Conservation (phyloP, 2,329 filamentous ascomycete species). For the Teratosphaeria destructans region DNA sequence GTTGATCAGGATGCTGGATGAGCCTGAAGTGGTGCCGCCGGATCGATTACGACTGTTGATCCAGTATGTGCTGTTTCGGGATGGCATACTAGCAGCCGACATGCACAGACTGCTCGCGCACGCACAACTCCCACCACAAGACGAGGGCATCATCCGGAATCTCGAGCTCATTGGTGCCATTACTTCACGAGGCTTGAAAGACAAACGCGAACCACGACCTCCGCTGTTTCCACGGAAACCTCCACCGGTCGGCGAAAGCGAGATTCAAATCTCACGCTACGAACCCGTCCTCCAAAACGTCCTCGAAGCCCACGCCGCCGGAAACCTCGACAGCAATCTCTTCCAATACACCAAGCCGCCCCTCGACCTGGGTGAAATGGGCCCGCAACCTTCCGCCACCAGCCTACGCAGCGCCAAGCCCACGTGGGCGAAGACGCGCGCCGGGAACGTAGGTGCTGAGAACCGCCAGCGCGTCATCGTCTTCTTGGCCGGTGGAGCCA, state of each 20-base stretch:
- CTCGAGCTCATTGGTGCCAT: slow-evolving; percentile 73
- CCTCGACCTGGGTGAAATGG: slow-evolving; percentile 45
- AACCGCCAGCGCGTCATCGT: slow-evolving; percentile 85
- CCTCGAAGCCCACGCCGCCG: slow-evolving; percentile 55
- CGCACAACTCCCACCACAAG: slow-evolving; percentile 62
- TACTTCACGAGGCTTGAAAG: slow-evolving; percentile 64
- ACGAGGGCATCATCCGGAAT: slow-evolving; percentile 64
- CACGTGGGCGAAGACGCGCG: slow-evolving; percentile 79
- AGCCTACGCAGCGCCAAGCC: slow-evolving; percentile 87
- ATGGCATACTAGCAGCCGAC: slow-evolving; percentile 75
- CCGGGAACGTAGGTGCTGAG: slow-evolving; percentile 50
- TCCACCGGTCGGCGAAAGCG: slow-evolving; percentile 44
- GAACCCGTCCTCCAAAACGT: slow-evolving; percentile 73
- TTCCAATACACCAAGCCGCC: slow-evolving; percentile 45
- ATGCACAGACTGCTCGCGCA: slow-evolving; percentile 76
- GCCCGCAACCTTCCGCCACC: slow-evolving; percentile 42
- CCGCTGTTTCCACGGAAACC: slow-evolving; percentile 64
- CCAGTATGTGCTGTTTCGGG: slow-evolving; percentile 75
- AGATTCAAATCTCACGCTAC: slow-evolving; percentile 78
- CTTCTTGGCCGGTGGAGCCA: slow-evolving; percentile 91
- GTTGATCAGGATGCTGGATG: slow-evolving; percentile 77
- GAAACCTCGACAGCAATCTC: slow-evolving; percentile 31
- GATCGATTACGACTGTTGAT: slow-evolving; percentile 80
- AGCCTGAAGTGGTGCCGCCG: slow-evolving; percentile 57
- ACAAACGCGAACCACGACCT: slow-evolving; percentile 53